phyloP scores from a whole-genome alignment of 2,329 filamentous ascomycete genomes.

The Fusarium humuli region DNA sequence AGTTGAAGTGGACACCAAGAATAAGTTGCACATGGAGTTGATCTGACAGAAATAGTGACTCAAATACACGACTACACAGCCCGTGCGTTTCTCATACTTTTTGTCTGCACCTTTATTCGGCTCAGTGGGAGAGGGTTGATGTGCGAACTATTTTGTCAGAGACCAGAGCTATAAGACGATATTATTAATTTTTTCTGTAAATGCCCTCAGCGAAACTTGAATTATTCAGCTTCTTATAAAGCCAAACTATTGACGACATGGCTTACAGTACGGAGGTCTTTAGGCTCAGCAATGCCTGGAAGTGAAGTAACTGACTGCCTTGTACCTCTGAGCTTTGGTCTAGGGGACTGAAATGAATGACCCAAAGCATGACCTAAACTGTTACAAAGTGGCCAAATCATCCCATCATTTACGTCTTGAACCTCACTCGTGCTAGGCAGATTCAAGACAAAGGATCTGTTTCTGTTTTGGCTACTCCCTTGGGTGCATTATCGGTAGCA shows the following conservation, averaged over 20 bases:
- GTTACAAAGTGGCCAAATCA: neutral
- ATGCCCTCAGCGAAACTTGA: neutral
- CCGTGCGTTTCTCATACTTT: neutral
- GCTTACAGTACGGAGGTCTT: neutral
- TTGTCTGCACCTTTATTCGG: neutral
- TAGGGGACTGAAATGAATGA: neutral
- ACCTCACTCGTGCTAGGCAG: no score
- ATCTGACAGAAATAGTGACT: neutral
- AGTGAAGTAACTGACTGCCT: neutral
- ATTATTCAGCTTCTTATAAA: slow-evolving; percentile 17
- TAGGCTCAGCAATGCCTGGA: neutral
- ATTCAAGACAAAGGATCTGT: no score
- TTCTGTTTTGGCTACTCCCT: no score
- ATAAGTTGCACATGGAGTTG: neutral
- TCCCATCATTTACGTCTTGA: neutral
- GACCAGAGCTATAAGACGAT: neutral
- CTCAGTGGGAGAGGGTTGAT: neutral
- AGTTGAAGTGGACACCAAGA: neutral
- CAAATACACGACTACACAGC: rapidly evolving
- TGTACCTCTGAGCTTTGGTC: neutral
- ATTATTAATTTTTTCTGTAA: slow-evolving; percentile 2
- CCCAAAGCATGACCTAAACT: neutral
- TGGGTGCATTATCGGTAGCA: no score
- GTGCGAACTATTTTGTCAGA: neutral
- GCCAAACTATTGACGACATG: neutral